A percentile compares a stretch with the other conserved stretches of the same genome.
Conservation (phyloP, 495 filamentous ascomycete genomes). For the Aspergillus mulundensis region DNA sequence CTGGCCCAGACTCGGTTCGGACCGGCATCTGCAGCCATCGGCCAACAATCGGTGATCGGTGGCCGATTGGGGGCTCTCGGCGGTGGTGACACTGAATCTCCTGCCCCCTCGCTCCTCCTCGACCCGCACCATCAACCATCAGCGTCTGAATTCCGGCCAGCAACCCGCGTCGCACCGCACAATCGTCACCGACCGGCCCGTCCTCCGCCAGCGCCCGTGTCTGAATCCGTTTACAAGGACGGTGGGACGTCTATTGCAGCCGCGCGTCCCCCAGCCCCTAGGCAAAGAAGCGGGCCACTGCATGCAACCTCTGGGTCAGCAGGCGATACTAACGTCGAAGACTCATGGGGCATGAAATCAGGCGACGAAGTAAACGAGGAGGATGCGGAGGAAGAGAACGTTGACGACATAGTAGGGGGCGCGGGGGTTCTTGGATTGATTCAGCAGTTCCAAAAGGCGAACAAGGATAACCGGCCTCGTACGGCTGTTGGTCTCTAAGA, state of each 20-base stretch:
- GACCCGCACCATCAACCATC: conserved; percentile 86
- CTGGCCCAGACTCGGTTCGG: conserved; percentile 34
- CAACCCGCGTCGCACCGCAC: conserved; percentile 40
- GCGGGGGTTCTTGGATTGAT: conserved; percentile 75
- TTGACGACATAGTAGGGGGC: conserved; percentile 44
- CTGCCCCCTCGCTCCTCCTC: conserved; percentile 64
- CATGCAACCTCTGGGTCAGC: conserved; percentile 31
- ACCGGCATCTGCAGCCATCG: conserved; percentile 22
- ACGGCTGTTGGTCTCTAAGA: conserved; percentile 36
- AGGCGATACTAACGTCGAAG: conserved; percentile 57
- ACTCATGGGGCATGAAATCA: conserved; percentile 60
- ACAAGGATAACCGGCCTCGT: conserved; percentile 57
- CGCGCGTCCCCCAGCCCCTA: conserved; percentile 20
- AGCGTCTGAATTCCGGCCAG: conserved; percentile 45
- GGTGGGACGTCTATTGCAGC: conserved; percentile 33
- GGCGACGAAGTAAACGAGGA: conserved; percentile 42
- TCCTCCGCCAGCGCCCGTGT: conserved; percentile 27
- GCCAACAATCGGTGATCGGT: conserved; percentile 29
- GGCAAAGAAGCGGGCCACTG: conserved; percentile 14
- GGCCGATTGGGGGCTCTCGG: conserved; percentile 26
- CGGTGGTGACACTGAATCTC: conserved; percentile 31
- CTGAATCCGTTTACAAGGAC: conserved; percentile 42
- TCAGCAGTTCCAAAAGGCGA: conserved; percentile 85
- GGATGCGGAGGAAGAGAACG: conserved; percentile 46
- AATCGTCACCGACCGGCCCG: conserved; percentile 48